These are phyloP conservation scores for Cercospora sp. DNA, from an alignment of 2,329 filamentous ascomycete genomes.

Conservation along the genomic window DNA sequence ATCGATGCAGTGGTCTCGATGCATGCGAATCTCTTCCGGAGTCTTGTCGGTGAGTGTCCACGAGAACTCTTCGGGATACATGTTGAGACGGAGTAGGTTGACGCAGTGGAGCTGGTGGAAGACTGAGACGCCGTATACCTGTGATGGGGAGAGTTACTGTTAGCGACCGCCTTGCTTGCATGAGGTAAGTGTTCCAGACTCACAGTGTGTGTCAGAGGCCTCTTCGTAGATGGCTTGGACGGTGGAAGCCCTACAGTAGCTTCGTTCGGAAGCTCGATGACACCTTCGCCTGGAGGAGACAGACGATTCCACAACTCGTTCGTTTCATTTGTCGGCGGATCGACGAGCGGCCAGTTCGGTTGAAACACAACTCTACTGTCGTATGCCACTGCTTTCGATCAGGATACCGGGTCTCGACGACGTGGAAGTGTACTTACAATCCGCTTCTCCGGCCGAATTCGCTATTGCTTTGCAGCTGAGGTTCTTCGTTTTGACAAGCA, in stretches of 20 bases:
- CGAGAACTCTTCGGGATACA: neutral
- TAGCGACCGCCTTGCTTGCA: neutral
- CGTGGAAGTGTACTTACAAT: neutral
- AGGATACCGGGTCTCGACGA: neutral
- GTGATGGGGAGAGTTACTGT: neutral
- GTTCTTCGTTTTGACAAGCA: neutral
- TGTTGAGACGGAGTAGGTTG: neutral
- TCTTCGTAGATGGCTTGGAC: neutral
- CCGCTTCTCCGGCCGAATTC: neutral
- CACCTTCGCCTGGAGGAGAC: neutral
- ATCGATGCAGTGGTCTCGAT: conserved; percentile 15
- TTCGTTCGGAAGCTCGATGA: neutral
- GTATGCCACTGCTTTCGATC: neutral
- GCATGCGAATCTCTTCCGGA: neutral
- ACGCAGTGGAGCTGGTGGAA: neutral
- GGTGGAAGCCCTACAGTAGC: neutral
- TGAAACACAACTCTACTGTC: neutral
- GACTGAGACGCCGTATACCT: neutral
- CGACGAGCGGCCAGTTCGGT: neutral
- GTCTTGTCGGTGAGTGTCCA: neutral
- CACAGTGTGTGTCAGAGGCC: neutral
- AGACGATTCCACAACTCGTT: neutral
- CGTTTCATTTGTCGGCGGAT: neutral
- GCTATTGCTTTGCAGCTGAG: neutral
- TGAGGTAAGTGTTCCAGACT: neutral